Evolutionary conservation across 495 filamentous ascomycete species (phyloP), one percentile per base, ranked within the genome.

Genomic region (Neurospora sp.): DNA sequence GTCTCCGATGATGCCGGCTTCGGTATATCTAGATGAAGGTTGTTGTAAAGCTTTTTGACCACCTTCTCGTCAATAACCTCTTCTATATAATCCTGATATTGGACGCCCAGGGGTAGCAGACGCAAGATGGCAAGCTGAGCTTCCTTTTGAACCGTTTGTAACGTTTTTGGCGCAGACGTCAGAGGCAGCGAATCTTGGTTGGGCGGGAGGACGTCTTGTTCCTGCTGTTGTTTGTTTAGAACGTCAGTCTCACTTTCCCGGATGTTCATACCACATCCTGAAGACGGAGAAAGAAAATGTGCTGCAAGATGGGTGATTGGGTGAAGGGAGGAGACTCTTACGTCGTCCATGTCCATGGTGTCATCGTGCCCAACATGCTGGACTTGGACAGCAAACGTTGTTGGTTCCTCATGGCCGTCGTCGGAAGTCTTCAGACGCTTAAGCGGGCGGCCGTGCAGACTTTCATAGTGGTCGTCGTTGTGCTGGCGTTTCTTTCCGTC

Each of bases 111-210:
- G 41, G 88, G 87, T 73, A 85, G 86, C 37, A 94, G 79, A 46
- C 89, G 85, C 18, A 91, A 82, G 23, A 94, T 85, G 70, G 93
- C 92, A 41, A 88, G 86, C 76, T 91, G 87, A 6, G 92, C 92
- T 76, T 91, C 88, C 73, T 90, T 88, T 71, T 88, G 90, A 44
- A 89, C 85, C 74, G 91, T 88, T 2, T 74, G 75, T 6, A 85
- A 73, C 16, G 85, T 79, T 69, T 72, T 78, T 9, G 78, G 76
- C 7, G 75, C 40, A 31, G 20, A 54, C 42, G 35, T n/a, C n/a
- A n/a, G n/a, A n/a, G n/a, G n/a, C n/a, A n/a, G n/a, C n/a, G n/a
- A n/a, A n/a, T n/a, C n/a, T n/a, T n/a, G n/a, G n/a, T n/a, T n/a
- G n/a, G n/a, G n/a, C n/a, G n/a, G n/a, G n/a, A n/a, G n/a, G n/a